Evolutionary conservation across 2,329 filamentous ascomycete species (phyloP), one percentile per base, ranked within the genome.

Genomic region (Elsinoe ampelina): DNA sequence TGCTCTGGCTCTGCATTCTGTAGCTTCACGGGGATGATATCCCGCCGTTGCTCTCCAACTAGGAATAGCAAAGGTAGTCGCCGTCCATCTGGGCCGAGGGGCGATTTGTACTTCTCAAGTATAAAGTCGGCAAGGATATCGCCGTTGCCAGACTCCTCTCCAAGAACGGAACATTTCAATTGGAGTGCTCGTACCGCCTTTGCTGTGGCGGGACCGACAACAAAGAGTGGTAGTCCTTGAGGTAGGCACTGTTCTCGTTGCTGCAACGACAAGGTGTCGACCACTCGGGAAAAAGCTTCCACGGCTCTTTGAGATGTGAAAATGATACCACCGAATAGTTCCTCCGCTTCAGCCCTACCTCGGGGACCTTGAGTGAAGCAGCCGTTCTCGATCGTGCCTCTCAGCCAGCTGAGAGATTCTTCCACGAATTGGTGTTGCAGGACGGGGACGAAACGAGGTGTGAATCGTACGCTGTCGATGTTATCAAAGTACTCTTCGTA

Each of bases 271-370:
- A 80, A 73, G 32, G 81, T 78, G 12, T 78, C 72, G 0, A 89
- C 77, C 7, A 89, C 72, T 45, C 78, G 74, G 2, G 80, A 73
- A 64, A 93, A 89, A 0, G 85, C 87, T 67, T 93, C 89, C 2
- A 93, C 88, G 1, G 89, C 87, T 50, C 88, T 80, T 68, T 93
- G 89, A 6, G 86, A 91, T 1, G 88, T 93, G 66, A 93, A 92
- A 51, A 93, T 84, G 58, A 92, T 72, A n/a, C 86, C 88, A 4
- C 87, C 86, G 65, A 88, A 92, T 10, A 12, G 20, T 17, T 43
- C 8, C 38, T 55, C 39, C 1, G 35, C 17, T 15, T 48, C 15
- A 12, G 32, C 42, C 12, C 22, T 6, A 39, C 62, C 65, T 54
- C 61, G 59, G 26, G 63, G 65, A 32, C 64, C 61, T 2, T 63